Percentiles rank a stretch among this genome's conserved stretches.
Conservation (phyloP, 352 stramenopile species). For the Phytophthora tentaculata region DNA sequence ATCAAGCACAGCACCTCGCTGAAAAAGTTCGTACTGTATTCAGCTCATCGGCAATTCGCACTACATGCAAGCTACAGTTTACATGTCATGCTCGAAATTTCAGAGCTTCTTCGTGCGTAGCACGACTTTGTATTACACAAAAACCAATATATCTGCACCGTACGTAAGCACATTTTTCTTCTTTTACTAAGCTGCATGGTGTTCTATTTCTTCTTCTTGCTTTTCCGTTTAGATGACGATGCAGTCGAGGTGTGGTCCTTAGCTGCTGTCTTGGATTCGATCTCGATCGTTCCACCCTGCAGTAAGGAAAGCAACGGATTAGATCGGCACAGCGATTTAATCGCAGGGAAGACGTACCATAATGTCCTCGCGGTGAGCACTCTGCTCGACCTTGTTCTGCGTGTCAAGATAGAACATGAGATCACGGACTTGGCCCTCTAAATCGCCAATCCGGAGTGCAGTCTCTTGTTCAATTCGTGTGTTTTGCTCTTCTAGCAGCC, state of each 20-base stretch:
- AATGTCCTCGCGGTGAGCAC: conserved; percentile 80
- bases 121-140: too few species aligned
- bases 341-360: conserved; percentile 42
- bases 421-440: conserved; percentile 88
- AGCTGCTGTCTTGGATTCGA: conserved; percentile 50
- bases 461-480: conserved; percentile 63
- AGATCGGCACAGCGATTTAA: neutral
- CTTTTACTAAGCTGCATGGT: neutral
- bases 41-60: too few species aligned
- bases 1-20: too few species aligned
- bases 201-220: conserved; percentile 36
- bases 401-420: conserved; percentile 93
- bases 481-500: conserved; percentile 72
- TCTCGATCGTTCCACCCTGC: conserved; percentile 76
- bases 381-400: conserved; percentile 87
- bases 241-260: conserved; percentile 18
- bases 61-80: too few species aligned
- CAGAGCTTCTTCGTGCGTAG: too few species aligned
- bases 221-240: conserved; percentile 33
- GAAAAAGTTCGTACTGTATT: too few species aligned
- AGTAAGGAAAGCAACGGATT: conserved; percentile 9
- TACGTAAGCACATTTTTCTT: too few species aligned
- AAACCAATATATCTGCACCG: neutral
- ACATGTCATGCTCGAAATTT: too few species aligned
- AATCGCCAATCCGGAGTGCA: conserved; percentile 64